Conservation (phyloP, 345 rosid genomes). For the Nephelium lappaceum region DNA sequence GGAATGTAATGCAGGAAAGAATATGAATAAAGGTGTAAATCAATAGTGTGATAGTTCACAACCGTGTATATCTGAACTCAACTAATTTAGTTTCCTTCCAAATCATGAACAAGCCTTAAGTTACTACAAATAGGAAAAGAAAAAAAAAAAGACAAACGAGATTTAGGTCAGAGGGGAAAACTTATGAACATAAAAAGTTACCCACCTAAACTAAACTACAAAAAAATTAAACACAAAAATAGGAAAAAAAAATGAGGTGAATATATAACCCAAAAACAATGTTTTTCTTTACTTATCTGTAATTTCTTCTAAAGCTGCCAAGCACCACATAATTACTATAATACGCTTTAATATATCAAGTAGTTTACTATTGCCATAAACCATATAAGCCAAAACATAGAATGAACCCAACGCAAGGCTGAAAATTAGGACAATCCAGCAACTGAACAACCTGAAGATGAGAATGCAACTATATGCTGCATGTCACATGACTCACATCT, state of each 20-base stretch:
- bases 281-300: neutral
- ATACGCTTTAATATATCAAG: neutral
- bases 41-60: neutral
- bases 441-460: neutral
- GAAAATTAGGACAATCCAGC: neutral
- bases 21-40: slow-evolving; percentile 1
- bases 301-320: neutral
- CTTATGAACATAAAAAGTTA: neutral
- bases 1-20: slow-evolving; percentile 26
- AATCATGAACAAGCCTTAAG: neutral
- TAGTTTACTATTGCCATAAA: neutral
- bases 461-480: neutral
- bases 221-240: neutral
- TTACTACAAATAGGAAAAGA: neutral
- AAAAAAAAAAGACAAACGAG: neutral
- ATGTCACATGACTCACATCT: neutral
- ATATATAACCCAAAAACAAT: neutral
- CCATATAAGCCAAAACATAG: neutral
- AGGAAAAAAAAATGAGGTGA: neutral
- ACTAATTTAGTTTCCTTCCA: neutral
- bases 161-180: neutral
- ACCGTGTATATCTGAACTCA: neutral
- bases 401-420: neutral
- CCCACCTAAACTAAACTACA: neutral
- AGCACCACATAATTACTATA: neutral